phyloP scores from a whole-genome alignment of 768 basidiomycete species.

The Plicaturopsis crispa region DNA sequence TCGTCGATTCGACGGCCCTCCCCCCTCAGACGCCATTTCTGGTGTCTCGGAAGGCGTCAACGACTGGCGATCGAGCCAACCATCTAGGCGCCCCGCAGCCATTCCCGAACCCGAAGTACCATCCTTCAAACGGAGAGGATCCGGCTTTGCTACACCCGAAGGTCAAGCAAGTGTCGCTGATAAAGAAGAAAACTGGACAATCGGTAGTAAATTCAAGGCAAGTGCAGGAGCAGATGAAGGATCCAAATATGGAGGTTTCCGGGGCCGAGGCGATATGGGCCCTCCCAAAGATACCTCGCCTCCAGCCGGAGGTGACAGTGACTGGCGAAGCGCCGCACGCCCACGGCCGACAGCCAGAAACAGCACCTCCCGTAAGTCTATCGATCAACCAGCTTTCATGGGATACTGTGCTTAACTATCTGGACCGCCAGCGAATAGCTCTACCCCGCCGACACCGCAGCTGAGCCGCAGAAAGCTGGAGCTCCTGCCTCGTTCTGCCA shows the following conservation, averaged over 20 bases:
- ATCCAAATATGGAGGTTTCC: slow-evolving; percentile 37
- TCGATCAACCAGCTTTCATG: slow-evolving; percentile 5
- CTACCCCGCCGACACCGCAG: slow-evolving; percentile 80
- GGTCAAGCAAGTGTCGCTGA: slow-evolving; percentile 51
- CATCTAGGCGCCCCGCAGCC: slow-evolving; percentile 26
- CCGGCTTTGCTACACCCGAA: slow-evolving; percentile 44
- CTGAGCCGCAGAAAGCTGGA: slow-evolving; percentile 75
- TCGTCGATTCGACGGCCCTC: slow-evolving; percentile 56
- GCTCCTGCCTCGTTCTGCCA: slow-evolving; percentile 72
- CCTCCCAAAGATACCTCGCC: slow-evolving; percentile 34
- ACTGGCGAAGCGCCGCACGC: slow-evolving; percentile 58
- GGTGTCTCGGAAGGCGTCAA: slow-evolving; percentile 51
- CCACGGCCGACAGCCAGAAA: slow-evolving; percentile 32
- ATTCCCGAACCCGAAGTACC: slow-evolving; percentile 39
- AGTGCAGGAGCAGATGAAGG: slow-evolving; percentile 29
- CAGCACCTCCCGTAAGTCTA: slow-evolving; percentile 56
- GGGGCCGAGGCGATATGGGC: slow-evolving; percentile 46
- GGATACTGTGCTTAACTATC: slow-evolving; percentile 5
- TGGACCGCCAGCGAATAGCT: slow-evolving; percentile 44
- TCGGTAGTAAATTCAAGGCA: slow-evolving; percentile 64
- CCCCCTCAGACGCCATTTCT: slow-evolving; percentile 31
- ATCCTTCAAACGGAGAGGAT: slow-evolving; percentile 46
- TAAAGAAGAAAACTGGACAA: slow-evolving; percentile 71
- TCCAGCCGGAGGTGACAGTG: slow-evolving; percentile 45
- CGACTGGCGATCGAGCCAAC: slow-evolving; percentile 68